Conservation (phyloP, 345 rosid genomes). For the Cardamine chenopodiifolia region DNA sequence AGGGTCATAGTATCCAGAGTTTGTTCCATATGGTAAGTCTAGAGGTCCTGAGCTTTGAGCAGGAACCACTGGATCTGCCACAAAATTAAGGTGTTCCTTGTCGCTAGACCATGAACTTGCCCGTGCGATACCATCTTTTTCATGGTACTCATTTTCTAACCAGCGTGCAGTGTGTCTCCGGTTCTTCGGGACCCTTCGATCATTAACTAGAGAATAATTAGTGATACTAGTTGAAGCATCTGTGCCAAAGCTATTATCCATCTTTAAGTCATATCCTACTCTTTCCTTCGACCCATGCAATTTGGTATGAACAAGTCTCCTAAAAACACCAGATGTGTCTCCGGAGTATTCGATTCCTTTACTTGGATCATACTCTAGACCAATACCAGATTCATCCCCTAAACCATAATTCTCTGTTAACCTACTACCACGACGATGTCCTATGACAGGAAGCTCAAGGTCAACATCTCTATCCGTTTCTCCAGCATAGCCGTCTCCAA, state of each 20-base stretch:
- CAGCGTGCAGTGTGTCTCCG: slow-evolving; percentile 29
- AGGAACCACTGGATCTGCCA: slow-evolving; percentile 35
- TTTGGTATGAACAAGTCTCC: slow-evolving; percentile 35
- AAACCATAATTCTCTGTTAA: slow-evolving; percentile 3
- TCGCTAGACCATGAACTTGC: slow-evolving; percentile 14
- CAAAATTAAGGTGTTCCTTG: slow-evolving; percentile 25
- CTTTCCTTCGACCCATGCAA: slow-evolving; percentile 28
- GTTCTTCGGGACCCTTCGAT: slow-evolving; percentile 36
- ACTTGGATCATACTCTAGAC: slow-evolving; percentile 13
- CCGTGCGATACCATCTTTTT: slow-evolving; percentile 33
- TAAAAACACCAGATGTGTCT: slow-evolving; percentile 27
- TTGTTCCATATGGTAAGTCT: slow-evolving; percentile 23
- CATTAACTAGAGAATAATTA: slow-evolving; percentile 24
- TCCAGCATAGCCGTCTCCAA: not conserved
- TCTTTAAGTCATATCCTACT: slow-evolving; percentile 29
- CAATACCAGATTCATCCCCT: slow-evolving; percentile 28
- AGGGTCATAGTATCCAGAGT: slow-evolving; percentile 32
- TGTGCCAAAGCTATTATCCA: slow-evolving; percentile 22
- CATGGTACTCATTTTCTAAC: slow-evolving; percentile 31
- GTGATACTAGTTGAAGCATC: slow-evolving; percentile 22
- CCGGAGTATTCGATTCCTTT: slow-evolving; percentile 22
- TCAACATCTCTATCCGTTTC: slow-evolving; percentile 20
- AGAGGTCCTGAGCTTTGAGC: slow-evolving; percentile 35
- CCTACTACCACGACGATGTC: slow-evolving; percentile 27
- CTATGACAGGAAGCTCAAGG: slow-evolving; percentile 9